These are phyloP conservation scores for Pythium coloratum DNA, from an alignment of 352 stramenopile species.

Conservation along the genomic window DNA sequence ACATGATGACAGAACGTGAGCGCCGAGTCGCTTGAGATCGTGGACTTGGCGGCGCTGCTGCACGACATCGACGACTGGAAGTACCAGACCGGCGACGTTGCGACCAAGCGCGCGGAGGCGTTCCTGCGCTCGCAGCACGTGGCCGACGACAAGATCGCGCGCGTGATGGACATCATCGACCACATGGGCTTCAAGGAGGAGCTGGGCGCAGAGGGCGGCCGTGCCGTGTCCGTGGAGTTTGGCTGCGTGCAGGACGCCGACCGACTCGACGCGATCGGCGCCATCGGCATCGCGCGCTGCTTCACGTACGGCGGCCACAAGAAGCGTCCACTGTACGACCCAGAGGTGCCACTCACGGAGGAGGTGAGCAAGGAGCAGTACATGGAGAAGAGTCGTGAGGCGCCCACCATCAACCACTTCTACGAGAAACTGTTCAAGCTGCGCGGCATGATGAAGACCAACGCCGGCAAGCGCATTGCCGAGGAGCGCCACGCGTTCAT, in stretches of 20 bases:
- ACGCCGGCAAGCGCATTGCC: slow-evolving; percentile 65
- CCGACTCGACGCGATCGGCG: slow-evolving; percentile 89
- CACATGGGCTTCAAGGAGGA: slow-evolving; percentile 87
- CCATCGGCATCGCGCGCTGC: slow-evolving; percentile 89
- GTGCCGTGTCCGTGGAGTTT: slow-evolving; percentile 61
- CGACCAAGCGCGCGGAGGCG: slow-evolving; percentile 55
- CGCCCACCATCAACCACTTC: slow-evolving; percentile 88
- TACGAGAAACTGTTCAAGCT: slow-evolving; percentile 92
- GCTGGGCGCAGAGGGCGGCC: slow-evolving; percentile 34
- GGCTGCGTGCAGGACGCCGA: slow-evolving; percentile 90
- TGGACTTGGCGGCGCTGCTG: slow-evolving; percentile 82
- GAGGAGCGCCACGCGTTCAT: slow-evolving; percentile 86
- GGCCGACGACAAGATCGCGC: slow-evolving; percentile 44
- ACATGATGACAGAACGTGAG: slow-evolving; percentile 40
- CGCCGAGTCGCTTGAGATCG: slow-evolving; percentile 63
- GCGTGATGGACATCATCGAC: slow-evolving; percentile 83
- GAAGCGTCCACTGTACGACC: slow-evolving; percentile 80
- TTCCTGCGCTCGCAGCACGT: slow-evolving; percentile 64
- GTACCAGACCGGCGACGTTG: slow-evolving; percentile 58
- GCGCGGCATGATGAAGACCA: slow-evolving; percentile 87
- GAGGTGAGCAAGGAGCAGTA: slow-evolving; percentile 80
- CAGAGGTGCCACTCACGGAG: slow-evolving; percentile 44
- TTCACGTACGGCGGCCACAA: slow-evolving; percentile 90
- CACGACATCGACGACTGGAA: slow-evolving; percentile 93
- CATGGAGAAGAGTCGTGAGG: slow-evolving; percentile 67